phyloP scores from a whole-genome alignment of 2,329 filamentous ascomycete species.

The Trichoderma arundinaceum region DNA sequence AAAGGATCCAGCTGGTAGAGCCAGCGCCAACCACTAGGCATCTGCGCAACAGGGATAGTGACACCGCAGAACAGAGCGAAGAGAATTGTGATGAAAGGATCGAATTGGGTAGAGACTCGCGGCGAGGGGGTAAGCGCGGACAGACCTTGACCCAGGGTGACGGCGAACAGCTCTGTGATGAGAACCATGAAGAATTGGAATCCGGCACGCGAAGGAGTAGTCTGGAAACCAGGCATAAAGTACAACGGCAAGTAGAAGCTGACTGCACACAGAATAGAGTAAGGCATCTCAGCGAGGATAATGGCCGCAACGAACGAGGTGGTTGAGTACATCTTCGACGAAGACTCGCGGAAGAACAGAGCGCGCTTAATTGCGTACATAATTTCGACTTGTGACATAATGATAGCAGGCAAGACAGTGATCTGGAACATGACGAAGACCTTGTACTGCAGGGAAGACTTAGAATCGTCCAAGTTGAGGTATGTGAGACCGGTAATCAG shows the following conservation, averaged over 20 bases:
- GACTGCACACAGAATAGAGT: conserved; percentile 79
- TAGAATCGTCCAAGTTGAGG: conserved; percentile 76
- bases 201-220: conserved; percentile 68
- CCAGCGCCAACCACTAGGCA: conserved; percentile 83
- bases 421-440: conserved; percentile 92
- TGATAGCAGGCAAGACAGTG: conserved; percentile 80
- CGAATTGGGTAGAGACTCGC: conserved; percentile 79
- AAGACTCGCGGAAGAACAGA: conserved; percentile 85
- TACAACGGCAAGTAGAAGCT: conserved; percentile 83
- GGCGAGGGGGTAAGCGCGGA: conserved; percentile 78
- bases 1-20: conserved; percentile 84
- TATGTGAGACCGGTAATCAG: conserved; percentile 81
- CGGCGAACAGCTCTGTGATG: conserved; percentile 82
- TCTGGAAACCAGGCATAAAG: conserved; percentile 78
- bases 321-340: conserved; percentile 83
- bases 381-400: conserved; percentile 79
- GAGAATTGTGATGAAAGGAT: conserved; percentile 82
- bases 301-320: conserved; percentile 79
- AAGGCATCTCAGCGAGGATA: conserved; percentile 84
- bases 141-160: conserved; percentile 78
- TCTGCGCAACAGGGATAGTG: conserved; percentile 77
- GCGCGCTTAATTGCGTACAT: conserved; percentile 81
- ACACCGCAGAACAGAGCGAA: conserved; percentile 90
- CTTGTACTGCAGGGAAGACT: conserved; percentile 79
- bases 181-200: conserved; percentile 88